Percentiles rank a stretch among this genome's conserved stretches.
Evolutionary conservation across 306 rosid species (phyloP).

Genomic region (Rosa lucieae): DNA sequence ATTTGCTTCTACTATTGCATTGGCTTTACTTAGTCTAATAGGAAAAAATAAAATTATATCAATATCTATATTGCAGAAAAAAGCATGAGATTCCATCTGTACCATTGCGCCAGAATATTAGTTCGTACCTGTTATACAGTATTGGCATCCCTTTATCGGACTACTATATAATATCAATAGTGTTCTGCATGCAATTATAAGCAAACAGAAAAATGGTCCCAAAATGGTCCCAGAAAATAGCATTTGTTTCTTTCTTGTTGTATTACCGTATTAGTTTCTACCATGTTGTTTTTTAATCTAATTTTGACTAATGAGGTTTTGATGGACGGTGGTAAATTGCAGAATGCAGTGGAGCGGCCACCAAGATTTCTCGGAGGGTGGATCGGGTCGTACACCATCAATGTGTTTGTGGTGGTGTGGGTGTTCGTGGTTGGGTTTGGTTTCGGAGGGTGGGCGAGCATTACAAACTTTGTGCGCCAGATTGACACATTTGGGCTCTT

Average conservation of each 20-base stretch:
- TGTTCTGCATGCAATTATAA: constrained; percentile 1
- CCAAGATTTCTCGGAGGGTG: constrained; percentile 82
- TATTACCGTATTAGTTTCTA: neutral
- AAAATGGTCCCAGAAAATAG: constrained; percentile 1
- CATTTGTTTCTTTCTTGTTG: neutral
- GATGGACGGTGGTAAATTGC: constrained; percentile 37
- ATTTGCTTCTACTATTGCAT: neutral
- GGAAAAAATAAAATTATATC: neutral
- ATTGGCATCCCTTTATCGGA: constrained; percentile 10
- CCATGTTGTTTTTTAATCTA: neutral
- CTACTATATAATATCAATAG: constrained; percentile 7
- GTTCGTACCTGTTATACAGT: constrained; percentile 27
- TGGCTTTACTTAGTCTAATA: neutral
- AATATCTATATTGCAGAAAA: constrained; percentile 9
- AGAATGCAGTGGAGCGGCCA: constrained; percentile 96
- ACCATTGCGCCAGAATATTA: constrained; percentile 28
- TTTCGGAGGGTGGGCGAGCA: constrained; percentile 99
- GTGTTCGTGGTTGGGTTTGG: constrained; percentile 88
- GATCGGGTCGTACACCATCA: constrained; percentile 70
- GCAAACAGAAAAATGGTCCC: neutral
- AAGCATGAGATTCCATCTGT: constrained; percentile 45
- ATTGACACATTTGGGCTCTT: constrained; percentile 92
- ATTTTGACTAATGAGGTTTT: neutral
- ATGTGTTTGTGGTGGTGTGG: constrained; percentile 84
- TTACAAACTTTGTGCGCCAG: constrained; percentile 80